Base-by-base conservation (phyloP, 441 rosid genomes). In the Aleurites moluccanus region DNA sequence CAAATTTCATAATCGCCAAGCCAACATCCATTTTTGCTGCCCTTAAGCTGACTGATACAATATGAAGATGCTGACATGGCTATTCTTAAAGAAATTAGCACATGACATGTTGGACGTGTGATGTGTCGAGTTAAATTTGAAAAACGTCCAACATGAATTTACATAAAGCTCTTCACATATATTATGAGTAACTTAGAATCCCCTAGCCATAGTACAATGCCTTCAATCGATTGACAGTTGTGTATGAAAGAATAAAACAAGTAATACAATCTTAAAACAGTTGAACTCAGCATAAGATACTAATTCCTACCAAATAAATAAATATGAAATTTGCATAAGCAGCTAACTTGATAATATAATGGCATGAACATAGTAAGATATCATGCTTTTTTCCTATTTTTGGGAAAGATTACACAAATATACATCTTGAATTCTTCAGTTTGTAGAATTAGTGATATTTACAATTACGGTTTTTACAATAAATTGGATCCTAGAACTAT, bases 401-500 rank as follows among this genome's bases (percentile, higher is more conserved):
- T 25, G 10, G 21, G 8, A 57, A 60, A 25, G 18, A 45, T 15
- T 20, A 52, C 44, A 61, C 15, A 72, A 45, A 20, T 61, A 57
- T 60, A 61, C 67, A 72, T 27, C 56, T 47, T 63, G 25, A 64
- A 63, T 35, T 64, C 14, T 50, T 63, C 13, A 23, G 45, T 62
- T 5, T 53, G 6, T 55, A 28, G 70, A 65, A 65, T 65, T 44
- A 30, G 4, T n/a, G 21, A 18, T 44, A 61, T 56, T 70, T 62
- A 27, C 67, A 67, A 21, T 21, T 57, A 59, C 73, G 30, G 59
- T 10, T 70, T 78, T 38, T 74, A 83, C 85, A 77, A 75, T 66
- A 67, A 76, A 10, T 73, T 35, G 42, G 69, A 57, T 73, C 27
- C 77, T 75, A 72, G 15, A 73, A 70, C 70, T 64, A 47, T 64